phyloP scores from a whole-genome alignment of 192 early-diverging fungal species.

The Dimargaris xerosporica region DNA sequence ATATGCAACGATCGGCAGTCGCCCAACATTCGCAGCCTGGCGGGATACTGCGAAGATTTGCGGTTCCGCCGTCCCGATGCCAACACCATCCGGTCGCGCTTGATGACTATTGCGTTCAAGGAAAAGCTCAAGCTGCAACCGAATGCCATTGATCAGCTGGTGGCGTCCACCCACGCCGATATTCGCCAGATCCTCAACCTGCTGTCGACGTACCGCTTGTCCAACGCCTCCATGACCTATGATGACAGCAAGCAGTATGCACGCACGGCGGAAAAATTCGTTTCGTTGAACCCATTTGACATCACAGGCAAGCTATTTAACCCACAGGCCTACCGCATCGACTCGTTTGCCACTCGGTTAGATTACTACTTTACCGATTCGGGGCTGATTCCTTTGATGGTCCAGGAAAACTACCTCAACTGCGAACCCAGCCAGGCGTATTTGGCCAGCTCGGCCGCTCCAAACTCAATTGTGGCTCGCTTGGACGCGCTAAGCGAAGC shows the following conservation, averaged over 20 bases:
- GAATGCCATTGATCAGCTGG: conserved; percentile 70
- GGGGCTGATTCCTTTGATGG: conserved; percentile 74
- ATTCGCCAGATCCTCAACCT: conserved; percentile 95
- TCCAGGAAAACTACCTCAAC: conserved; percentile 49
- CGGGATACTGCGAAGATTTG: conserved; percentile 69
- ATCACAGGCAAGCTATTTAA: conserved; percentile 50
- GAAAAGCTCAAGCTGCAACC: conserved; percentile 61
- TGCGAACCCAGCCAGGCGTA: conserved; percentile 10
- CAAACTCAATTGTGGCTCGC: background rate
- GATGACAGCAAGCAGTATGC: conserved; percentile 53
- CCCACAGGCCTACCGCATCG: conserved; percentile 26
- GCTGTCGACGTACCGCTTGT: conserved; percentile 77
- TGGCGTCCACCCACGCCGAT: conserved; percentile 66
- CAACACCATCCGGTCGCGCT: conserved; percentile 51
- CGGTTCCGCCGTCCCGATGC: conserved; percentile 61
- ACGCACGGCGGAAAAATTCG: conserved; percentile 38
- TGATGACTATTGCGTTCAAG: conserved; percentile 59
- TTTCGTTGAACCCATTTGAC: conserved; percentile 54
- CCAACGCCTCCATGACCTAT: conserved; percentile 47
- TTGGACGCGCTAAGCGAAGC: conserved; percentile 61
- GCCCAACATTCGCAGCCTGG: conserved; percentile 70
- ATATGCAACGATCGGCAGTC: conserved; percentile 92
- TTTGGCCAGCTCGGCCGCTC: background rate
- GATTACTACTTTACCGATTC: conserved; percentile 88
- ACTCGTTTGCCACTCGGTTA: conserved; percentile 53